These are phyloP conservation scores for Podospora appendiculata DNA, from an alignment of 495 filamentous ascomycete genomes.

Conservation along the genomic window DNA sequence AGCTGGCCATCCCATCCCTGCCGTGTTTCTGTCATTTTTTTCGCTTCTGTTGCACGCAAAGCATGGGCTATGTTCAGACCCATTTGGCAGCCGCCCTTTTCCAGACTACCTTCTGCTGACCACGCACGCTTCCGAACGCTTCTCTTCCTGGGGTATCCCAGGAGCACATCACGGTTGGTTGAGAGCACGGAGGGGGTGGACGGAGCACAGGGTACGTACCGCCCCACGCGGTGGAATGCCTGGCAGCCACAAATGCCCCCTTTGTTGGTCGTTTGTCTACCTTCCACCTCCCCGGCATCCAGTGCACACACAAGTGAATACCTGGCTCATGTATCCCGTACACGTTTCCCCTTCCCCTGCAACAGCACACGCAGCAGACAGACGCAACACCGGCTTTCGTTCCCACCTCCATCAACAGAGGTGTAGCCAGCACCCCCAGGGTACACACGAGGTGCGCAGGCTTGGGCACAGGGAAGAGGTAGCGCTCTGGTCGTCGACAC, in stretches of 20 bases:
- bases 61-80: background rate
- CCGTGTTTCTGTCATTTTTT: slow-evolving; percentile 2
- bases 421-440: no score
- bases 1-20: background rate
- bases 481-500: slow-evolving; percentile 1
- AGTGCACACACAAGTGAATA: background rate
- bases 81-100: background rate
- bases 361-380: background rate
- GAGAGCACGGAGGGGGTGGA: background rate
- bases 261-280: slow-evolving; percentile 10
- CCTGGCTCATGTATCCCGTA: no score
- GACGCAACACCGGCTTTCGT: no score
- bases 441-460: no score
- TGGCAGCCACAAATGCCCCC: slow-evolving; percentile 10
- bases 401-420: no score
- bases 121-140: background rate
- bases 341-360: background rate
- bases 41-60: background rate
- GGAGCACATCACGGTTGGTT: background rate
- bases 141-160: background rate
- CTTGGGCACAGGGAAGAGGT: no score
- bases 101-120: background rate
- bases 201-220: background rate
- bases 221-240: slow-evolving; percentile 7
- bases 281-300: slow-evolving; percentile 4